Base-by-base conservation (phyloP, 345 rosid species). In the Viola odorata region DNA sequence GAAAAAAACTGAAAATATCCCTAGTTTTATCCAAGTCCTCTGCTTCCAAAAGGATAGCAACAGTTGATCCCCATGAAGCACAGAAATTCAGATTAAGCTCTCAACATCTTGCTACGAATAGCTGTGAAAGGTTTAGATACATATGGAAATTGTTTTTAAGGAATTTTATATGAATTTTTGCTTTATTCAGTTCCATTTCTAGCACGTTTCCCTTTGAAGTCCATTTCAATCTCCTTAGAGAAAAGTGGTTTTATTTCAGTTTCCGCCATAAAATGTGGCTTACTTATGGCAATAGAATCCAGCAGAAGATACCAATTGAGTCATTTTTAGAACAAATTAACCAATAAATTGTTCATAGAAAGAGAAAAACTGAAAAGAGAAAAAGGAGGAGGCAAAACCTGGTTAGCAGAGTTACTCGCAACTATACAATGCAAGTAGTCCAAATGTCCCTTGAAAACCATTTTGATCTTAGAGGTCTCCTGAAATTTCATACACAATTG, bases 381-480 rank as follows among this genome's bases (percentile, higher is more conserved):
- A n/a, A 52, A 14, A 53, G n/a, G 41, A 66, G 50, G 58, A 57
- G 16, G 64, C 36, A 23, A 66, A 60, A 94, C 99, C 97, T 94
- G 99, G 68, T 68, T 82, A 36, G 85, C 58, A 72, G 95, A 80
- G 53, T 75, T 82, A 58, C 92, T 85, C 17, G 83, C 79, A 76
- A 84, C 82, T 68, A 94, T 55, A 61, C 85, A 82, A 64, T 90
- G 97, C 81, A 94, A 80, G 81, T 86, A 94, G 73, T 88, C 95
- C 41, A 76, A 69, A 68, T 94, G 97, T 60, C 99, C 99, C 77
- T 80, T 86, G 74, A 94, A 94, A 65, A 77, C 79, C 80, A 71
- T 80, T 75, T 86, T 88, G 65, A 84, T 81, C 75, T 83, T 78
- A 73, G 84, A 70, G 66, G 82, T 88, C 75, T 88, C 99, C 98